Percentiles rank a stretch among this genome's conserved stretches.
These are phyloP conservation scores for Boletus sp. DNA, from an alignment of 1,284 basidiomycete genomes.

Conservation along the genomic window DNA sequence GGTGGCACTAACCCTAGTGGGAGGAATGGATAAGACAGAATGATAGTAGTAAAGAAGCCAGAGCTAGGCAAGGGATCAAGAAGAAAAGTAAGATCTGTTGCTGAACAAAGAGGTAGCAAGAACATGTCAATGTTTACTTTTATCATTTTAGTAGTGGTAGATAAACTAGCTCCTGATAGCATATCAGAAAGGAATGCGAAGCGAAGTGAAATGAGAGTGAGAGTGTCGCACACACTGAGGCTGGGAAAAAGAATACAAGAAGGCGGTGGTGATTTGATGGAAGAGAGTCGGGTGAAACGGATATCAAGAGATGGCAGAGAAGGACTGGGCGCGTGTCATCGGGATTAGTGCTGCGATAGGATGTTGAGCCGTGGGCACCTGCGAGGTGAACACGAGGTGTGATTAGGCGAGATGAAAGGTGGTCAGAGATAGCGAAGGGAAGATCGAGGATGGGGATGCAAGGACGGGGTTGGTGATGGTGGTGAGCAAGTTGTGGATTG, in stretches of 20 bases:
- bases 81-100: background rate
- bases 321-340: slow-evolving; percentile 4
- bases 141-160: background rate
- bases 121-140: background rate
- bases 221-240: background rate
- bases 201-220: background rate
- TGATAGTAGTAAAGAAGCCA: background rate
- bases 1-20: slow-evolving; percentile 2
- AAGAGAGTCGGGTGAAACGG: too few species aligned
- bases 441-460: too few species aligned
- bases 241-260: slow-evolving; percentile 12
- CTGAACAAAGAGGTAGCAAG: background rate
- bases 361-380: background rate
- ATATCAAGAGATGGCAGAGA: slow-evolving; percentile 3
- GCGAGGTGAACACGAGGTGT: slow-evolving; percentile 4
- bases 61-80: background rate
- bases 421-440: background rate
- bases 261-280: slow-evolving; percentile 15
- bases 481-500: background rate
- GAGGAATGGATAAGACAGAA: background rate
- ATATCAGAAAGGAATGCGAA: background rate
- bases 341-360: slow-evolving; percentile 17
- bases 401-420: background rate
- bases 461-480: background rate
- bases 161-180: background rate